Percentiles rank a stretch among this genome's conserved stretches.
Conservation (phyloP, 306 rosid genomes). For the Medicago ruthenica region DNA sequence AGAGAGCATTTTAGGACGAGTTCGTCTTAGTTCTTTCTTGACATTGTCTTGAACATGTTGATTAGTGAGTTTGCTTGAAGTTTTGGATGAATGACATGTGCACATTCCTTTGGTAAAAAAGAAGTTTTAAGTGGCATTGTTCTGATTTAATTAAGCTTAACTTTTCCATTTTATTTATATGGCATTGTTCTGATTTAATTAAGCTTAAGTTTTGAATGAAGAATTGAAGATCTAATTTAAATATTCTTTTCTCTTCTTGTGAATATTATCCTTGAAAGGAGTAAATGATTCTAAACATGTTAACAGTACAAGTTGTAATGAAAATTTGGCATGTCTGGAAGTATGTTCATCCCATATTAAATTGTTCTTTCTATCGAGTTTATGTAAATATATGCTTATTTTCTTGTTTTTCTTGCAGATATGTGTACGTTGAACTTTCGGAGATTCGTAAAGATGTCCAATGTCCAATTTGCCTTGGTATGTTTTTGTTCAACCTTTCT, state of each 20-base stretch:
- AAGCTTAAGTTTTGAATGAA: slow-evolving; percentile 23
- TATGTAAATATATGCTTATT: slow-evolving; percentile 31
- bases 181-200: slow-evolving; percentile 20
- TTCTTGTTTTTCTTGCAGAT: slow-evolving; percentile 62
- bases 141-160: background rate
- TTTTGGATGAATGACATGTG: slow-evolving; percentile 13
- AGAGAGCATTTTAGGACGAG: slow-evolving; percentile 16
- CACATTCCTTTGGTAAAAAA: slow-evolving; percentile 22
- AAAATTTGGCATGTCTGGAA: slow-evolving; percentile 20
- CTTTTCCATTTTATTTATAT: slow-evolving; percentile 8
- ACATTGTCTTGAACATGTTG: slow-evolving; percentile 28
- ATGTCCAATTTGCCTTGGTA: slow-evolving; percentile 98
- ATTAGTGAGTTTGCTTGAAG: slow-evolving; percentile 28
- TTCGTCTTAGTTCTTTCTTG: background rate
- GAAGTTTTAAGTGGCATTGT: background rate
- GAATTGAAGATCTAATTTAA: slow-evolving; percentile 7
- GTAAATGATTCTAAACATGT: slow-evolving; percentile 28
- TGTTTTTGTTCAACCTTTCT: slow-evolving; percentile 46
- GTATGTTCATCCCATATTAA: slow-evolving; percentile 21
- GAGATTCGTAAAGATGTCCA: slow-evolving; percentile 89
- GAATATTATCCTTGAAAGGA: slow-evolving; percentile 20
- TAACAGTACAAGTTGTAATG: slow-evolving; percentile 28
- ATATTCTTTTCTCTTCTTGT: slow-evolving; percentile 8
- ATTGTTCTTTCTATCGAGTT: slow-evolving; percentile 29
- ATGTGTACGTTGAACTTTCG: slow-evolving; percentile 59